Evolutionary conservation across 306 rosid genomes (phyloP), one percentile per base, ranked within the genome.

Genomic region (Senna siamea): DNA sequence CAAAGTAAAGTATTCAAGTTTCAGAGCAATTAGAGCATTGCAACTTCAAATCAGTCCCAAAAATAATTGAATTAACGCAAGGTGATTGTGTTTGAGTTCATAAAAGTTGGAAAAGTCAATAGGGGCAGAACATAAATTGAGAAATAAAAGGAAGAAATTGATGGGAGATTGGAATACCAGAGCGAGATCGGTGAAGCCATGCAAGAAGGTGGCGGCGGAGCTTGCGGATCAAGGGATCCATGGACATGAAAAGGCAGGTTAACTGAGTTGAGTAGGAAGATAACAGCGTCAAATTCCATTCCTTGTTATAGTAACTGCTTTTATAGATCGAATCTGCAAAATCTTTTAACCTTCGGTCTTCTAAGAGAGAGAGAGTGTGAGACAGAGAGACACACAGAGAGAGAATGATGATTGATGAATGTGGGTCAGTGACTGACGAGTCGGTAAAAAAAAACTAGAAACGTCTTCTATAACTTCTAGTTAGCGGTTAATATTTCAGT

Each of bases 141-240:
- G n/a, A n/a, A n/a, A n/a, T n/a, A n/a, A n/a, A n/a, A 59, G 9
- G 30, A 59, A 51, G 47, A 34, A 44, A 55, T 17, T 12, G 48
- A 73, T 7, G 10, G 28, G 32, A 20, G 66, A 62, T 32, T 54
- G 30, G 0, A 65, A 59, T 70, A 93, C 98, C 89, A 23, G 88
- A 83, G n/a, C 96, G 93, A 80, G 97, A 89, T 89, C 97, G 85
- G 87, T 47, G 90, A 75, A 89, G 85, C 90, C 97, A 93, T 0
- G 83, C 71, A 64, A 89, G 96, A 53, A 93, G 90, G 46, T 52
- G 86, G 70, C 82, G 89, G 58, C 89, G 84, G 87, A 91, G 76
- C 84, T 79, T 93, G 79, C 76, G 87, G 87, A 87, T 72, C 66
- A 72, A 64, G 74, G 76, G 96, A 75, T 93, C 89, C 89, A 84